Evolutionary conservation across 495 filamentous ascomycete genomes (phyloP).

Genomic region (Talaromyces ruber): DNA sequence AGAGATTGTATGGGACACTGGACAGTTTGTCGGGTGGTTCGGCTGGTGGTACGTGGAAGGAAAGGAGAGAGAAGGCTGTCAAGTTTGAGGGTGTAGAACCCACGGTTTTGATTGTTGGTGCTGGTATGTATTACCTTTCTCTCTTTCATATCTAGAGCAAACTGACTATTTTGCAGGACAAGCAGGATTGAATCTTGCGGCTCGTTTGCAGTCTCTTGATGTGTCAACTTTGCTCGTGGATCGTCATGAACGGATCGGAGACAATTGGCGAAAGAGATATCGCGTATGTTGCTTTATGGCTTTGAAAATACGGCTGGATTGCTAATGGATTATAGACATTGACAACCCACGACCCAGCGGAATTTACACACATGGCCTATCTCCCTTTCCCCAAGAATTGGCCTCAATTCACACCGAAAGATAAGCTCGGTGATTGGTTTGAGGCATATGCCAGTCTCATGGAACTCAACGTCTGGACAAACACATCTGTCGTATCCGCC

Average conservation of each 20-base stretch:
- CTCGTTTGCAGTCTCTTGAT: constrained; percentile 62
- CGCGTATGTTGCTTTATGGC: constrained; percentile 15
- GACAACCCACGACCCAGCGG: constrained; percentile 65
- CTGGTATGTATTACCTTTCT: constrained; percentile 21
- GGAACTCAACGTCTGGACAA: constrained; percentile 69
- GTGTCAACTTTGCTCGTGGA: constrained; percentile 59
- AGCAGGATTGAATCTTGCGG: constrained; percentile 50
- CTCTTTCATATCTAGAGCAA: neutral
- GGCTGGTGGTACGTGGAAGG: constrained; percentile 58
- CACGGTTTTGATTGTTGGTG: constrained; percentile 59
- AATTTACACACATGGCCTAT: constrained; percentile 70
- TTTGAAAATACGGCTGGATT: neutral
- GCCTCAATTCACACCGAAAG: constrained; percentile 66
- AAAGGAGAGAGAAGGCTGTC: constrained; percentile 36
- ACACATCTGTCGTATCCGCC: constrained; percentile 41
- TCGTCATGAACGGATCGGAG: constrained; percentile 55
- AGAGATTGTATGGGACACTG: constrained; percentile 42
- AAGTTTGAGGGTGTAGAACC: constrained; percentile 53
- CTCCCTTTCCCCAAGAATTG: constrained; percentile 61
- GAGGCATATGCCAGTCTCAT: constrained; percentile 62
- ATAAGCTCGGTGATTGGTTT: constrained; percentile 73
- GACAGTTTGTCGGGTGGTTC: constrained; percentile 52
- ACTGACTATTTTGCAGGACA: constrained; percentile 24
- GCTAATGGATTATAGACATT: constrained; percentile 16
- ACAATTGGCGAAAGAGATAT: constrained; percentile 68